Percentiles rank a stretch among this genome's conserved stretches.
Evolutionary conservation across 805 yeast genomes (phyloP).

Genomic region (Candida hungchunana): DNA sequence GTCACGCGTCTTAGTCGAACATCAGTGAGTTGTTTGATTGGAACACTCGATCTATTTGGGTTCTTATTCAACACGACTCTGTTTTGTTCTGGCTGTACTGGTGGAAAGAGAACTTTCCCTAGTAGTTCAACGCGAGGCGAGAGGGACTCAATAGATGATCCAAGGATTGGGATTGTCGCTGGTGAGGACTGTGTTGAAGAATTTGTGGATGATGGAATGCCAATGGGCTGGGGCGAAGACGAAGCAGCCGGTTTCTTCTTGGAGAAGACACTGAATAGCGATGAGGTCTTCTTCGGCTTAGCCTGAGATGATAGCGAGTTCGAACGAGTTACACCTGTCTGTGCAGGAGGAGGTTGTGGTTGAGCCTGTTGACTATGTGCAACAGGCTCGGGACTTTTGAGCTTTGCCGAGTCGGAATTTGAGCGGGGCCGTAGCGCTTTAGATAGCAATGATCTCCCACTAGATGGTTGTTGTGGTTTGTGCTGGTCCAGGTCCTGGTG

Average conservation of each 20-base stretch:
- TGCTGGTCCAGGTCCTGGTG: constrained; percentile 21
- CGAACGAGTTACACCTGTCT: constrained; percentile 15
- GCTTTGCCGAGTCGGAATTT: constrained; percentile 20
- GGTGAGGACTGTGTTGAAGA: constrained; percentile 12
- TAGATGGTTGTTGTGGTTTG: background rate
- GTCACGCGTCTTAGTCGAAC: constrained; percentile 57
- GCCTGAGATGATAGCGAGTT: constrained; percentile 13
- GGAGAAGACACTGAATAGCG: constrained; percentile 29
- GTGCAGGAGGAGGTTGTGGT: constrained; percentile 1
- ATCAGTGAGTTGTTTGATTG: constrained; percentile 27
- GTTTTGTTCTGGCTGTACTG: constrained; percentile 14
- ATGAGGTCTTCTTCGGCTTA: constrained; percentile 24
- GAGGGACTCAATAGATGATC: constrained; percentile 15
- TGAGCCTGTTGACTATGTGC: background rate
- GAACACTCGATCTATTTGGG: constrained; percentile 34
- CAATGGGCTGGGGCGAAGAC: constrained; percentile 19
- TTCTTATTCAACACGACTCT: constrained; percentile 44
- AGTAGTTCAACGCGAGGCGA: constrained; percentile 11
- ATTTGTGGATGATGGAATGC: constrained; percentile 13
- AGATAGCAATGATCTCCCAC: constrained; percentile 20
- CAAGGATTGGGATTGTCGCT: constrained; percentile 4
- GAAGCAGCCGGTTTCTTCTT: constrained; percentile 24
- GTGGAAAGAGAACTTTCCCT: constrained; percentile 5
- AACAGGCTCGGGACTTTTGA: too few species aligned
- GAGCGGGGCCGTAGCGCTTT: constrained; percentile 26